Conservation (phyloP, 805 yeast genomes). For the Wickerhamiella spandovensis region DNA sequence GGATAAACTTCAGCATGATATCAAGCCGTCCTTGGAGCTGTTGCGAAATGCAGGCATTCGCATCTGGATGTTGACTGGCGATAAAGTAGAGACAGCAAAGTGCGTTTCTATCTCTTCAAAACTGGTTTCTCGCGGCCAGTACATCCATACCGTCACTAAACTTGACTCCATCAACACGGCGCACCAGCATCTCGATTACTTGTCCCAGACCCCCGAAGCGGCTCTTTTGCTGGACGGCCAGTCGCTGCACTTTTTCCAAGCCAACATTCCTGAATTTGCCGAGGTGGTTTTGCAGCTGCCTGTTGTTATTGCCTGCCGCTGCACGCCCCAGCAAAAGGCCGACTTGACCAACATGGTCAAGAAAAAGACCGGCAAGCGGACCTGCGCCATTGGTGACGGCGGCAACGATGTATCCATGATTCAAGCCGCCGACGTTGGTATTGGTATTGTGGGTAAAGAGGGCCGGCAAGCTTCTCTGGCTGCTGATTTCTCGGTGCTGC, state of each 20-base stretch:
- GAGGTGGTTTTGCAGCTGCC: conserved; percentile 67
- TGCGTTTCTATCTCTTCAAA: conserved; percentile 96
- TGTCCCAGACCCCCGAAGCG: conserved; percentile 48
- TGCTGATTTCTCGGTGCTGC: conserved; percentile 90
- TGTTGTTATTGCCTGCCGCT: conserved; percentile 94
- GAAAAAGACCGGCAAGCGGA: conserved; percentile 70
- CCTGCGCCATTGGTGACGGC: conserved; percentile 98
- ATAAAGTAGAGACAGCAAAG: conserved; percentile 94
- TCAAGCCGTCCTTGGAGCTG: conserved; percentile 81
- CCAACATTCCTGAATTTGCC: conserved; percentile 53
- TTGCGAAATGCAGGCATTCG: conserved; percentile 92
- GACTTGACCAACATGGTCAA: conserved; percentile 79
- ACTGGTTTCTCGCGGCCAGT: conserved; percentile 85
- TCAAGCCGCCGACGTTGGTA: conserved; percentile 97
- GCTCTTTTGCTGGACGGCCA: conserved; percentile 91
- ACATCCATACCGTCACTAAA: conserved; percentile 73
- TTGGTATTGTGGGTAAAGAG: conserved; percentile 97
- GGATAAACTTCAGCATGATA: conserved; percentile 83
- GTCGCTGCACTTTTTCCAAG: conserved; percentile 58
- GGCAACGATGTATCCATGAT: conserved; percentile 99
- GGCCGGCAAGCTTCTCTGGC: conserved; percentile 96
- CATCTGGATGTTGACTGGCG: conserved; percentile 99
- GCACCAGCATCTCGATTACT: conserved; percentile 56
- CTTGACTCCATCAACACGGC: conserved; percentile 51
- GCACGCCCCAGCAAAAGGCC: conserved; percentile 97